These are phyloP conservation scores for Glycine tomentella DNA, from an alignment of 306 rosid genomes.

Conservation along the genomic window DNA sequence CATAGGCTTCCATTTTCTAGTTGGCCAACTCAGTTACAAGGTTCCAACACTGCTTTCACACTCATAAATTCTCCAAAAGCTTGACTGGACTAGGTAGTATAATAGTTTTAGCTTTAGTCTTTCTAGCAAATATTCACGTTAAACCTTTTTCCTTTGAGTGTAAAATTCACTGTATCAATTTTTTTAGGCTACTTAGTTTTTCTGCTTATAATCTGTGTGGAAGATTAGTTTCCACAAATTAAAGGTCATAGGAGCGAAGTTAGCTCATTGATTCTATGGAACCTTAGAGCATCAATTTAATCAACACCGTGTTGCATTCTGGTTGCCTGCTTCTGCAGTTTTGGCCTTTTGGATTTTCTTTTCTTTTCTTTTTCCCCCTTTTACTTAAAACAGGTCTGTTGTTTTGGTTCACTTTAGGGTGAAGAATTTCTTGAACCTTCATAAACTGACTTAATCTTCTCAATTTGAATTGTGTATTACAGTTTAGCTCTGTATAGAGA, in stretches of 20 bases:
- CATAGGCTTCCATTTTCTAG: background rate
- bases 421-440: background rate
- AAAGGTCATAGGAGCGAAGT: background rate
- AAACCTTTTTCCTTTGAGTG: constrained; percentile 3
- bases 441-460: background rate
- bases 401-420: background rate
- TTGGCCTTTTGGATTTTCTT: background rate
- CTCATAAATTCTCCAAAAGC: background rate
- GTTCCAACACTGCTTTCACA: background rate
- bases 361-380: background rate
- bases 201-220: background rate
- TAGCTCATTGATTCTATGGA: background rate
- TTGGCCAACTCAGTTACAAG: background rate
- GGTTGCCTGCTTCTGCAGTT: background rate
- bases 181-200: background rate
- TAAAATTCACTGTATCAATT: background rate
- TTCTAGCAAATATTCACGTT: background rate
- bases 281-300: no score
- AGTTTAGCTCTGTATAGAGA: no score
- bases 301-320: no score
- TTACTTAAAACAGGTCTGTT: background rate
- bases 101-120: background rate
- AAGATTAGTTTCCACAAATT: background rate
- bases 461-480: background rate
- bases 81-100: no score